Base-by-base conservation (phyloP, 176 grass and related monocot species). In the Carex pumila region DNA sequence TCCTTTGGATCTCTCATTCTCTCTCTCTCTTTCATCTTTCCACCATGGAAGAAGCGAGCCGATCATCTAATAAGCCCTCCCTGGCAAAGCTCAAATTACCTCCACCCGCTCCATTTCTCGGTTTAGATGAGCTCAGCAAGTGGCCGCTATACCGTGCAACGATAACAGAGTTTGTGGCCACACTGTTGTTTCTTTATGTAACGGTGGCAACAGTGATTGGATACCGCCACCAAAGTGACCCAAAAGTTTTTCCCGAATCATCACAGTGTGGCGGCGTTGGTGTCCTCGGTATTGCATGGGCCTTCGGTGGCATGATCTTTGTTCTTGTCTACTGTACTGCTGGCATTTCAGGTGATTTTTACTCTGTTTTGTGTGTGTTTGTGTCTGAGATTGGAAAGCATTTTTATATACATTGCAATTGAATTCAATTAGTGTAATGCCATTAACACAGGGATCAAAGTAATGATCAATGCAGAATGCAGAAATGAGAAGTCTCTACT, bases 111-210 rank as follows among this genome's bases (percentile, higher is more conserved):
- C 91, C 84, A 4, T 65, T 90, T 62, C 11, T 86, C 0, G 88
- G 60, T 47, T 1, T 79, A 7, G 70, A 56, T 0, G 86, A 90
- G 88, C 83, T 88, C 43, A 63, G 58, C 59, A 77, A 50, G 84
- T 87, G 91, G 91, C 88, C 81, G 2, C 61, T 90, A 3, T 90
- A 93, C 68, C 80, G 88, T 11, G 84, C 88, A 47, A 67, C 69
- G 8, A 93, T 93, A 84, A 87, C 88, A 5, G 84, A 87, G 86
- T 93, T 87, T 58, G 76, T 90, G 22, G 88, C 88, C 1, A 86
- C 86, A 37, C 59, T 88, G 65, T 60, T 90, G 15, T 93, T 93
- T 65, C 76, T 90, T 8, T 92, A 93, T 69, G 71, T 93, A 17
- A 59, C 84, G 10, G 81, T 88, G 29, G 59, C 84, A 41, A 90